A percentile compares a stretch with the other conserved stretches of the same genome.
These are phyloP conservation scores for Aspergillus sp. DNA, from an alignment of 2,329 filamentous ascomycete species.

Conservation along the genomic window DNA sequence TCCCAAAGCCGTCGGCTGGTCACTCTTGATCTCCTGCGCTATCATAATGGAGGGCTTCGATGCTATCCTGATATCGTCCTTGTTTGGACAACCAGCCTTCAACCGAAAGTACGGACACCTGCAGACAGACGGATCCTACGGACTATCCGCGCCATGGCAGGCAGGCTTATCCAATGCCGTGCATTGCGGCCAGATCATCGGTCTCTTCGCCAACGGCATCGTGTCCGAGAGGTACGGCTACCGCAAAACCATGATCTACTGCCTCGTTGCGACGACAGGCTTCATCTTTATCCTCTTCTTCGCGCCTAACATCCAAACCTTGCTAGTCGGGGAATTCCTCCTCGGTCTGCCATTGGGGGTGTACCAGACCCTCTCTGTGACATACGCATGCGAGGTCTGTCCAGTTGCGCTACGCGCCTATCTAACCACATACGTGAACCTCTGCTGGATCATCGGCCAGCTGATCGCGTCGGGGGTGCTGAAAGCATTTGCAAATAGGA, in stretches of 20 bases:
- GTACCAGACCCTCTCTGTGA: slow-evolving; percentile 3
- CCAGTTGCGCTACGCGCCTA: slow-evolving; percentile 2
- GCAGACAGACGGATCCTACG: slow-evolving; percentile 19
- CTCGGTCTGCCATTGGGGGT: slow-evolving; percentile 4
- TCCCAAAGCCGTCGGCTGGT: slow-evolving; percentile 36
- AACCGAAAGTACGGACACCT: slow-evolving; percentile 14
- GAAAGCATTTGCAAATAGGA: slow-evolving; percentile 27
- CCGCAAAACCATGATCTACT: slow-evolving; percentile 13
- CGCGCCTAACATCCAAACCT: background rate
- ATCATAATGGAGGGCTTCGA: slow-evolving; percentile 44
- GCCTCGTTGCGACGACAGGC: background rate
- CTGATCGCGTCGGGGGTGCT: slow-evolving; percentile 38
- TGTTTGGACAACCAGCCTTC: slow-evolving; percentile 33
- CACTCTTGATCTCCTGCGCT: slow-evolving; percentile 32
- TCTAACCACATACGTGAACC: slow-evolving; percentile 6
- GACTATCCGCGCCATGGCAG: slow-evolving; percentile 36
- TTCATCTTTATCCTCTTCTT: slow-evolving; percentile 7
- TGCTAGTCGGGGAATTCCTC: slow-evolving; percentile 1
- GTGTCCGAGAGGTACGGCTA: slow-evolving; percentile 20
- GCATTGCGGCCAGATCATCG: slow-evolving; percentile 30
- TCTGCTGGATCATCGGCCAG: slow-evolving; percentile 27
- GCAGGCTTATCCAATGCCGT: slow-evolving; percentile 33
- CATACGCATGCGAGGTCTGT: slow-evolving; percentile 4
- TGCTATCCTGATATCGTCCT: slow-evolving; percentile 29
- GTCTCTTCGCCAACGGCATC: slow-evolving; percentile 17